Percentiles rank a stretch among this genome's conserved stretches.
Conservation (phyloP, 352 stramenopile species). For the Globisporangium orthogonon region DNA sequence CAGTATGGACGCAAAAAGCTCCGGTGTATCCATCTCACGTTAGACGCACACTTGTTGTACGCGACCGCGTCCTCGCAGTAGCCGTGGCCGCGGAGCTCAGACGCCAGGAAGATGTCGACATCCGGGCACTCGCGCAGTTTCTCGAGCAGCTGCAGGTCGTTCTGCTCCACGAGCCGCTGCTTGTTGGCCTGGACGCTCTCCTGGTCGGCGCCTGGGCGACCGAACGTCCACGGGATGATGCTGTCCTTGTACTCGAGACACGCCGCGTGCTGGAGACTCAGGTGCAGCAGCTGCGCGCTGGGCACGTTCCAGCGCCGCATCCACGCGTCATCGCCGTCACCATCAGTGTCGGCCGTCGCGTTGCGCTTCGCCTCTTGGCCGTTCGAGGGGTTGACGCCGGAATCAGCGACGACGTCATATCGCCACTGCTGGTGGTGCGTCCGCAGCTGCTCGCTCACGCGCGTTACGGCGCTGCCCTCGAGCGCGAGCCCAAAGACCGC, state of each 20-base stretch:
- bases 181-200: conserved; percentile 9
- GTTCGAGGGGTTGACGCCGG: neutral
- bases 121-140: conserved; percentile 40
- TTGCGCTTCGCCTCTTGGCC: neutral
- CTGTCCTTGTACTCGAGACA: conserved; percentile 24
- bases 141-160: conserved; percentile 32
- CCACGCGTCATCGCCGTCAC: too few species aligned
- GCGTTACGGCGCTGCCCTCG: conserved; percentile 1
- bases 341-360: too few species aligned
- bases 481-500: neutral
- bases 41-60: conserved; percentile 46
- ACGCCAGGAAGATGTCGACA: conserved; percentile 57
- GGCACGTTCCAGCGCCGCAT: too few species aligned
- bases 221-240: conserved; percentile 20
- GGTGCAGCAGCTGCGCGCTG: conserved; percentile 29
- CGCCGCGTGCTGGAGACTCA: conserved; percentile 26
- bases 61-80: conserved; percentile 67
- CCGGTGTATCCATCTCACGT: neutral
- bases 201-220: too few species aligned
- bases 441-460: neutral
- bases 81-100: conserved; percentile 35
- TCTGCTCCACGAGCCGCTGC: conserved; percentile 17
- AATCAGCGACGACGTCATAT: neutral
- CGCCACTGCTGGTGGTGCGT: neutral
- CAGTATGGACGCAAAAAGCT: too few species aligned